These are phyloP conservation scores for Dothistroma septosporum DNA, from an alignment of 2,329 filamentous ascomycete genomes.

Conservation along the genomic window DNA sequence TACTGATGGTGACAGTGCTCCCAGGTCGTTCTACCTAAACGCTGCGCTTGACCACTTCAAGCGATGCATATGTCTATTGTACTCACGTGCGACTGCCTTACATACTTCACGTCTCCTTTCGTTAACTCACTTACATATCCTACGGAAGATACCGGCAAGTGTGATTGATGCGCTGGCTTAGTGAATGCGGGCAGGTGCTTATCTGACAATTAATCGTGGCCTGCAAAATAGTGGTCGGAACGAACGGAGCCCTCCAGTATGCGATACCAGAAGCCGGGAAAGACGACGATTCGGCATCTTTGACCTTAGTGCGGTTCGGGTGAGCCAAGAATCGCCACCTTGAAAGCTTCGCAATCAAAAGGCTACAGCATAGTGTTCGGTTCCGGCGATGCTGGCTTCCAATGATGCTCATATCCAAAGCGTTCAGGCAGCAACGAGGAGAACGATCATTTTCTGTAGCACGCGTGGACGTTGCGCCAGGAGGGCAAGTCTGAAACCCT, in stretches of 20 bases:
- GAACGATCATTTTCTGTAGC: background rate
- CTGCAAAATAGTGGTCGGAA: background rate
- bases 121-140: background rate
- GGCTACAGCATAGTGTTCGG: background rate
- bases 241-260: background rate
- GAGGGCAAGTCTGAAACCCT: background rate
- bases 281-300: background rate
- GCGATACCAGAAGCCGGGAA: background rate
- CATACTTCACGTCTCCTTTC: background rate
- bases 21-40: background rate
- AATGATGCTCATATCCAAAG: background rate
- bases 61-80: background rate
- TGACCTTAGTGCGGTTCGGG: background rate
- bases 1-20: background rate
- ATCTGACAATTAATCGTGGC: too few relatives aligned
- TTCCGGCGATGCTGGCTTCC: background rate
- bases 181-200: too few relatives aligned
- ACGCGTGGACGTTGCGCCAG: background rate
- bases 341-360: background rate
- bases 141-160: too few relatives aligned
- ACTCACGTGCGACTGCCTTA: background rate
- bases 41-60: background rate
- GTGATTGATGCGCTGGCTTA: too few relatives aligned
- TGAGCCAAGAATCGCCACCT: background rate
- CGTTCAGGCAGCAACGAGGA: background rate